Conservation (phyloP, 2,329 filamentous ascomycete genomes). For the Herpotrichia juniperi region DNA sequence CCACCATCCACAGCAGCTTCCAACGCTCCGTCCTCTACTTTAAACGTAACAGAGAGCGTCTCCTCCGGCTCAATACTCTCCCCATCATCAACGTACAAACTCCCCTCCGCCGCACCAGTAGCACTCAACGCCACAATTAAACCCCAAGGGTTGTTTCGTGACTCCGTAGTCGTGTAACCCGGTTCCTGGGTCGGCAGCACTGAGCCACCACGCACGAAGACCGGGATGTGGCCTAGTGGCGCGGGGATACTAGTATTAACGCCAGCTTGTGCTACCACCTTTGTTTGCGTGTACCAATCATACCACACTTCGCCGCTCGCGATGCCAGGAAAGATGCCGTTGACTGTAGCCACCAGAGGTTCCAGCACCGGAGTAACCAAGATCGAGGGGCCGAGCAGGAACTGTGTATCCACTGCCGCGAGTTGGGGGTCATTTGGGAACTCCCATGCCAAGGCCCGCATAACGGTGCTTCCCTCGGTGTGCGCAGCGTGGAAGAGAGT, state of each 20-base stretch:
- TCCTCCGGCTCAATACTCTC: constrained; percentile 65
- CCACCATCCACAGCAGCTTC: constrained; percentile 56
- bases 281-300: constrained; percentile 76
- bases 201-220: constrained; percentile 72
- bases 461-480: constrained; percentile 69
- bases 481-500: constrained; percentile 73
- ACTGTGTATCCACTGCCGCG: constrained; percentile 71
- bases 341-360: constrained; percentile 65
- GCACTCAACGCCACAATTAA: constrained; percentile 66
- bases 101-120: constrained; percentile 63
- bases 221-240: constrained; percentile 71
- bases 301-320: constrained; percentile 70
- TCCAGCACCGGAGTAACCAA: constrained; percentile 72
- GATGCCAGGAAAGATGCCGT: constrained; percentile 73
- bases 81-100: constrained; percentile 77
- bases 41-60: constrained; percentile 62
- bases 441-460: constrained; percentile 76
- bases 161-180: constrained; percentile 69
- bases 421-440: constrained; percentile 74
- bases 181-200: constrained; percentile 73
- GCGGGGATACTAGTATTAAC: constrained; percentile 66
- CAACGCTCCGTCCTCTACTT: constrained; percentile 52
- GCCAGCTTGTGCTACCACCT: constrained; percentile 58
- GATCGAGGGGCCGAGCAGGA: constrained; percentile 70
- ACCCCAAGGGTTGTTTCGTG: constrained; percentile 69